A percentile compares a stretch with the other conserved stretches of the same genome.
Evolutionary conservation across 805 yeast species (phyloP).

Genomic region (Barnettozyma siamensis): DNA sequence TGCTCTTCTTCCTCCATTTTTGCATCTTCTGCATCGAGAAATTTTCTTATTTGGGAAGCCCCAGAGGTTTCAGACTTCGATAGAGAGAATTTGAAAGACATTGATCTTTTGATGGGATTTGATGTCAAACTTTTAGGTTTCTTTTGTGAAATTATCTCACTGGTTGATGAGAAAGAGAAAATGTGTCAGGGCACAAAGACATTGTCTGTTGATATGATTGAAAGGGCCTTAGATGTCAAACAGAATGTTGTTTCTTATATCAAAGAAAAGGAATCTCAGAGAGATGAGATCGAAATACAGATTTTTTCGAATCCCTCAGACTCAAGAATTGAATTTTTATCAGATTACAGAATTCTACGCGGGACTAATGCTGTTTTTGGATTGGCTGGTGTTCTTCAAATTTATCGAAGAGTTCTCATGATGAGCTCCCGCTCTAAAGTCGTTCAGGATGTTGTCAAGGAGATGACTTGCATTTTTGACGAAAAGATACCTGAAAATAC

Average conservation of each 20-base stretch:
- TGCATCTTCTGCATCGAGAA: constrained; percentile 27
- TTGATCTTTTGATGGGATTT: constrained; percentile 62
- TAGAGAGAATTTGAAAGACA: constrained; percentile 32
- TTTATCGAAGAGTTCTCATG: constrained; percentile 51
- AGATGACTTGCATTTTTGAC: constrained; percentile 31
- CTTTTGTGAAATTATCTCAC: constrained; percentile 42
- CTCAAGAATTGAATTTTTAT: neutral
- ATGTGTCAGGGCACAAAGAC: neutral
- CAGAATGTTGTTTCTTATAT: constrained; percentile 25
- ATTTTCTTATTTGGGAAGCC: constrained; percentile 18
- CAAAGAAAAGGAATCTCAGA: constrained; percentile 20
- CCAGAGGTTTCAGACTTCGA: constrained; percentile 12
- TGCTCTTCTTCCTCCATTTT: constrained; percentile 39
- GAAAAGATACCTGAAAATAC: constrained; percentile 35
- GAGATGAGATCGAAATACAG: constrained; percentile 21
- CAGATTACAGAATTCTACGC: constrained; percentile 26
- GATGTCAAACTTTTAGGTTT: constrained; percentile 57
- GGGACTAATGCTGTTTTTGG: constrained; percentile 50
- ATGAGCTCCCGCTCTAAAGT: constrained; percentile 41
- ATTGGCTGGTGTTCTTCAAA: constrained; percentile 47
- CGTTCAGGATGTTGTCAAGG: constrained; percentile 36
- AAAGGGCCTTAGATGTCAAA: constrained; percentile 36
- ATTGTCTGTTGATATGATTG: constrained; percentile 4
- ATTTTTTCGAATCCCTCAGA: constrained; percentile 9
- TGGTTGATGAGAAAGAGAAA: constrained; percentile 29